Evolutionary conservation across 345 rosid genomes (phyloP).

Genomic region (Euclidium syriacum): DNA sequence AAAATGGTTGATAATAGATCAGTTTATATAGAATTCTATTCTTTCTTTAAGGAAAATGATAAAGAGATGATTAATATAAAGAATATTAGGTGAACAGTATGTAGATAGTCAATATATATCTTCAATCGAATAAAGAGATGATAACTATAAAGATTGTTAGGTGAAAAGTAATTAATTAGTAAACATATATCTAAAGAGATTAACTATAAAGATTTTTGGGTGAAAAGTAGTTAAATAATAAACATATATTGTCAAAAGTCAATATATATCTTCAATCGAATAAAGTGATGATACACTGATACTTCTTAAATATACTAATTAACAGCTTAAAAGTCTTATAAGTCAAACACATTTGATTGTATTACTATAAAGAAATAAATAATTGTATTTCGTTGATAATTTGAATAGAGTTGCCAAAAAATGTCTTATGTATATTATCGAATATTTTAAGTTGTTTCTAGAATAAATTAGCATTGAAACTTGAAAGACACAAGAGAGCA

Average conservation of each 20-base stretch:
- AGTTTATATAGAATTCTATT: conserved; percentile 15
- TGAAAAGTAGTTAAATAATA: neutral
- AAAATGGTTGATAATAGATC: neutral
- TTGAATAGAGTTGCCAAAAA: neutral
- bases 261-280: neutral
- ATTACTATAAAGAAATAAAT: neutral
- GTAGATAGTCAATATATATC: neutral
- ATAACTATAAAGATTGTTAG: too few relatives aligned
- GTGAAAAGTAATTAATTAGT: too few relatives aligned
- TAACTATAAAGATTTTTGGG: neutral
- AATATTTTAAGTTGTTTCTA: too few relatives aligned
- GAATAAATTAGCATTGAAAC: too few relatives aligned
- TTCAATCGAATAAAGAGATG: neutral
- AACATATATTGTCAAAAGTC: too few relatives aligned
- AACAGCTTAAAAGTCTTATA: neutral
- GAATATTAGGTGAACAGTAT: neutral
- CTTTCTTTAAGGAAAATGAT: neutral
- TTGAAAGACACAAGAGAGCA: too few relatives aligned
- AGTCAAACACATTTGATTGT: too few relatives aligned
- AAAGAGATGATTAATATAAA: neutral
- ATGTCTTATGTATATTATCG: too few relatives aligned
- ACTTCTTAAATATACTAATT: neutral
- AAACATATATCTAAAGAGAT: too few relatives aligned
- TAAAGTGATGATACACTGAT: too few relatives aligned
- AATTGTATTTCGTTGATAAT: neutral